Percentiles rank a stretch among this genome's conserved stretches.
phyloP scores from a whole-genome alignment of 2,329 filamentous ascomycete species.

The Fusarium annulatum region DNA sequence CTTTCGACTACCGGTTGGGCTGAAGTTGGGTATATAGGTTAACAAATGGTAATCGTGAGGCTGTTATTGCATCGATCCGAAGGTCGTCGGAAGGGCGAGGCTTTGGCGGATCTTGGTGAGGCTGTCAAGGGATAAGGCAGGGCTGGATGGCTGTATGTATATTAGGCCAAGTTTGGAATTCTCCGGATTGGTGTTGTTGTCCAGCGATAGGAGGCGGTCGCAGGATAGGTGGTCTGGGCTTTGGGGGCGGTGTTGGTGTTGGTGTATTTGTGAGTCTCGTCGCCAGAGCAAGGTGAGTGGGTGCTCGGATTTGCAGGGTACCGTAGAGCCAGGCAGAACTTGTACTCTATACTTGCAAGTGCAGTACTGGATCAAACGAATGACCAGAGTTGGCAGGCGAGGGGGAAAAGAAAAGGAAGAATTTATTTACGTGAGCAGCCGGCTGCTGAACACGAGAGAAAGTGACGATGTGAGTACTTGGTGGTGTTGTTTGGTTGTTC shows the following conservation, averaged over 20 bases:
- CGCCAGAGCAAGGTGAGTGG: conserved; percentile 42
- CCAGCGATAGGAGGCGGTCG: conserved; percentile 26
- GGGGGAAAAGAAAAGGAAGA: neutral
- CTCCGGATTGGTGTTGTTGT: conserved; percentile 31
- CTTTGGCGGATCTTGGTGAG: conserved; percentile 34
- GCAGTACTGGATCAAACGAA: conserved; percentile 39
- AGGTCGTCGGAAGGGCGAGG: conserved; percentile 38
- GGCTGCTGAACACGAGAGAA: conserved; percentile 46
- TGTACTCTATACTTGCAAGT: conserved; percentile 40
- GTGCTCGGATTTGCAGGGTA: conserved; percentile 41
- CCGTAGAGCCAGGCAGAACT: conserved; percentile 43
- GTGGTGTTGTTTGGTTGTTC: conserved; percentile 44
- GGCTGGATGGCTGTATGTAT: conserved; percentile 40
- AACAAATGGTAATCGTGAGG: conserved; percentile 15
- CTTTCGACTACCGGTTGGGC: conserved; percentile 18
- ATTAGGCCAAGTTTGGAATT: conserved; percentile 37
- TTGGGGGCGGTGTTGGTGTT: conserved; percentile 44
- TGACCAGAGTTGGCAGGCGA: conserved; percentile 36
- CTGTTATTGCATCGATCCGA: conserved; percentile 43
- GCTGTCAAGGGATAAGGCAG: conserved; percentile 37
- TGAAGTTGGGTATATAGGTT: conserved; percentile 33
- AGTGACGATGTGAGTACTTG: conserved; percentile 23
- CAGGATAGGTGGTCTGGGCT: conserved; percentile 42
- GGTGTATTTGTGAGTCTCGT: conserved; percentile 36
- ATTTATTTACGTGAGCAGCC: conserved; percentile 44